Base-by-base conservation (phyloP, 129 eudicot species). In the Flaveria robusta region DNA sequence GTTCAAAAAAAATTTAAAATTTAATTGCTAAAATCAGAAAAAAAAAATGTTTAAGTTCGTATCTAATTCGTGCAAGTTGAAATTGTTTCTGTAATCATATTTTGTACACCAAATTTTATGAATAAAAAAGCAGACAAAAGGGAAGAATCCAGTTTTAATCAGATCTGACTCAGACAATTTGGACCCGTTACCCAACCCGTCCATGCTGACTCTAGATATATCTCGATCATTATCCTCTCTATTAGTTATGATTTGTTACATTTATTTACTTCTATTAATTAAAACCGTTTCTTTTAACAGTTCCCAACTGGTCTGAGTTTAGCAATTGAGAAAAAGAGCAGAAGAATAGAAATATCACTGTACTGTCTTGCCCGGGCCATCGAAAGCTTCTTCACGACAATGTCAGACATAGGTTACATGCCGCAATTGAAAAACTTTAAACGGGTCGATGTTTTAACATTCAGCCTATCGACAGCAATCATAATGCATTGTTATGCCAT, bases 401-500 rank as follows among this genome's bases (percentile, higher is more conserved):
- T 95, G 96, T 90, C 93, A 0, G 99, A 89, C 12, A 74, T 78
- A 41, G 97, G 97, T 49, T 91, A 86, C 77, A 78, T 95, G 80
- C 99, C 99, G 12, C 83, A 78, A n/a, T 72, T 91, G 0, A 79
- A 79, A 64, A 84, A 81, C 37, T 74, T 91, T 9, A 95, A 85
- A 82, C 83, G 99, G 83, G 89, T 88, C 14, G 99, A 95, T 71
- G 99, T 95, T 29, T 79, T 86, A 59, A 81, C 89, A 27, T 95
- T 95, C 74, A 95, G 99, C 94, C 62, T 95, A 41, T 91, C 99
- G 69, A 95, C 99, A 6, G 89, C 99, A 77, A 83, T 95, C 37
- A 95, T 95, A 34, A 95, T 95, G 99, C 99, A 95, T 83, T 95
- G 99, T 82, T 95, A 95, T 16, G 96, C 99, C 1, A 88, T 84